Evolutionary conservation across 2,329 filamentous ascomycete species (phyloP), one percentile per base, ranked within the genome.

Genomic region (Nothomitra cinnamomea): DNA sequence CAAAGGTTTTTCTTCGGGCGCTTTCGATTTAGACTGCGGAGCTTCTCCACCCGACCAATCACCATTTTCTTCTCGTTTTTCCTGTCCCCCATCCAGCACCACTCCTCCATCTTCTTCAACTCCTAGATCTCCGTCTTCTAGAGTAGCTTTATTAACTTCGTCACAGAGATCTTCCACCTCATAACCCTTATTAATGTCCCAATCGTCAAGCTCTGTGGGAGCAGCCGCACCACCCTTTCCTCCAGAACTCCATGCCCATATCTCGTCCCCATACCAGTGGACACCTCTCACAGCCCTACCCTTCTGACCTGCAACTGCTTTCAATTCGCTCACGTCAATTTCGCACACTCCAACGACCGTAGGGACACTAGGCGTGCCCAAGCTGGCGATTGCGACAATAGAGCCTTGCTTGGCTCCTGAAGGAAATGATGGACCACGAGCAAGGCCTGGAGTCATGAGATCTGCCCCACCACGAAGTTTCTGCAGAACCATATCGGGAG

Each of bases 191-290:
- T 64, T 61, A 15, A 62, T 60, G 36, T 68, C 66, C 69, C 72
- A 83, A 0, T 73, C 77, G 17, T 74, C 67, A 15, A 82, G 61
- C 12, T 70, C 65, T 25, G 73, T 72, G 1, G 80, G 79, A 12
- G 75, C 67, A 15, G 71, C 65, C 40, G 67, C 66, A 8, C 78
- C 79, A 17, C 74, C 70, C 55, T 70, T 73, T 3, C 72, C 76
- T 25, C 67, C 69, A 32, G 72, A 69, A 60, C 73, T 79, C 76
- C 78, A 82, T 3, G 70, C 69, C 79, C 80, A 84, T n/a, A 83
- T 61, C 65, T 85, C 81, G 65, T 85, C 81, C 1, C 80, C 79
- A 56, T 74, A 72, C 80, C 81, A 84, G 61, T 84, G 80, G 50
- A 83, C 66, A 2, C 76, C 79, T 57, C 77, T 72, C 8, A 84